Conservation (phyloP, 2,329 filamentous ascomycete genomes). For the Clarireedia paspali region DNA sequence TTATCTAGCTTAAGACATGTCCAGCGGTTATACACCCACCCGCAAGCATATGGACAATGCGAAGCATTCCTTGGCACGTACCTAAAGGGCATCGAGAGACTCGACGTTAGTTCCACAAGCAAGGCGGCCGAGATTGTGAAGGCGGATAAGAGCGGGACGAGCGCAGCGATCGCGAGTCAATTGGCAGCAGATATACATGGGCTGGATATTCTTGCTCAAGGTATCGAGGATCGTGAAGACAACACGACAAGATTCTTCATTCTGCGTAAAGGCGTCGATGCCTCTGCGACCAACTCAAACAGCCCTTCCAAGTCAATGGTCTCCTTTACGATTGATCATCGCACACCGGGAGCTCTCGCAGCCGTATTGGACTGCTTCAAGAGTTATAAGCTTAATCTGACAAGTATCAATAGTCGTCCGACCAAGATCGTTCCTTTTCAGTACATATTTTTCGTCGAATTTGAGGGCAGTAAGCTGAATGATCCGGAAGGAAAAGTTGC, state of each 20-base stretch:
- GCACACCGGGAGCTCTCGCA: constrained; percentile 72
- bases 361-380: constrained; percentile 75
- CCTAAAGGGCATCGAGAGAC: constrained; percentile 66
- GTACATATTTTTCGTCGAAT: constrained; percentile 93
- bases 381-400: constrained; percentile 67
- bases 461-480: constrained; percentile 53
- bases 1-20: constrained; percentile 51
- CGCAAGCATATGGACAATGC: constrained; percentile 93
- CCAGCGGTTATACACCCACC: constrained; percentile 79
- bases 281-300: constrained; percentile 11
- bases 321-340: constrained; percentile 75
- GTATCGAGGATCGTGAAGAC: constrained; percentile 65
- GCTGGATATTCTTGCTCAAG: constrained; percentile 59
- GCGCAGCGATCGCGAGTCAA: constrained; percentile 71
- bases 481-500: constrained; percentile 52
- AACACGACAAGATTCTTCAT: constrained; percentile 79
- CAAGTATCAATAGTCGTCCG: constrained; percentile 82
- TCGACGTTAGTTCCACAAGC: constrained; percentile 81
- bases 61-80: constrained; percentile 62
- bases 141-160: constrained; percentile 48
- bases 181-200: constrained; percentile 63
- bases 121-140: constrained; percentile 72
- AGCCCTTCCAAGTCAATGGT: constrained; percentile 60
- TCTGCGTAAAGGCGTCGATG: constrained; percentile 33
- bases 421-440: constrained; percentile 71